Evolutionary conservation across 495 filamentous ascomycete genomes (phyloP).

Genomic region (Aspergillus taichungensis): DNA sequence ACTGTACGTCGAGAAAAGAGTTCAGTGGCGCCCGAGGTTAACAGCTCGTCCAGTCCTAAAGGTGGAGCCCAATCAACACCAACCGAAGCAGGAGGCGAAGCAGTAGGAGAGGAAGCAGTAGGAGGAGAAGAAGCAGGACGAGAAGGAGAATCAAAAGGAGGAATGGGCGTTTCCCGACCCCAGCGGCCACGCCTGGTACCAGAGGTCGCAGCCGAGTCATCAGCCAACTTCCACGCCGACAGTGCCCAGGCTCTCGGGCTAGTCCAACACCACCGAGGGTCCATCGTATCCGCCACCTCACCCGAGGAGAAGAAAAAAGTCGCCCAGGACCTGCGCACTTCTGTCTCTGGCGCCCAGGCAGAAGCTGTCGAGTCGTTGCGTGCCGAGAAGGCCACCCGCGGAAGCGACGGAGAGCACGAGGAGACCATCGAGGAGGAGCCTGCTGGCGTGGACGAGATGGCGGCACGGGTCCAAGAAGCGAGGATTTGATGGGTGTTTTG

Average conservation of each 20-base stretch:
- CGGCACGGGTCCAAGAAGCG: constrained; percentile 1
- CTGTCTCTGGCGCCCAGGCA: constrained; percentile 23
- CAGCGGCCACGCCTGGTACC: constrained; percentile 31
- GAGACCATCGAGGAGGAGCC: constrained; percentile 25
- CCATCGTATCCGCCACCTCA: constrained; percentile 29
- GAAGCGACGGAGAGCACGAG: constrained; percentile 8
- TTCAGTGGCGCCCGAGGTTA: no score
- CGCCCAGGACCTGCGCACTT: constrained; percentile 29
- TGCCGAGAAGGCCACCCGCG: constrained; percentile 12
- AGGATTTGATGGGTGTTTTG: neutral
- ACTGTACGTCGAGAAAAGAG: no score
- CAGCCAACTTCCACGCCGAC: constrained; percentile 36
- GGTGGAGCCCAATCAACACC: no score
- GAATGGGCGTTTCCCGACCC: constrained; percentile 26
- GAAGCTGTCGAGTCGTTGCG: constrained; percentile 19
- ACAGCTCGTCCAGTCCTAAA: no score
- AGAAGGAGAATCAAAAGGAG: constrained; percentile 11
- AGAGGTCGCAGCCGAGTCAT: constrained; percentile 35
- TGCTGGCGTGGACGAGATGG: constrained; percentile 9
- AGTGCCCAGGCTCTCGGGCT: constrained; percentile 32
- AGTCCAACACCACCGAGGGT: constrained; percentile 36
- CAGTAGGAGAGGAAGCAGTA: neutral
- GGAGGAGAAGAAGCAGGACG: constrained; percentile 16
- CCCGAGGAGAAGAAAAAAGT: constrained; percentile 30
- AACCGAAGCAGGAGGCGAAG: no score